Percentiles rank a stretch among this genome's conserved stretches.
Evolutionary conservation across 2,329 filamentous ascomycete species (phyloP).

Genomic region (Endoconidiophora polonica): DNA sequence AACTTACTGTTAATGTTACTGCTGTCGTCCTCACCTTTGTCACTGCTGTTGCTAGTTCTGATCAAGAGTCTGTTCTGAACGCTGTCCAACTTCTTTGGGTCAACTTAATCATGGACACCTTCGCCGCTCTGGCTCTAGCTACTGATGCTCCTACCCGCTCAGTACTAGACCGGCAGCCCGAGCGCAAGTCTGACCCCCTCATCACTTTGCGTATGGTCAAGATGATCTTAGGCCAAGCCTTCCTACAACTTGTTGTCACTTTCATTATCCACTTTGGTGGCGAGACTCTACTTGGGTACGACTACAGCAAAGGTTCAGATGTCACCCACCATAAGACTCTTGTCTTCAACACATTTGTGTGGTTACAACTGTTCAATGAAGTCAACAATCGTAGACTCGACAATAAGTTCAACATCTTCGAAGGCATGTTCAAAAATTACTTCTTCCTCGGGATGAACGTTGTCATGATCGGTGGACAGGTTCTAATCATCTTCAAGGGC

Average conservation of each 20-base stretch:
- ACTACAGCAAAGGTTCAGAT: constrained; percentile 22
- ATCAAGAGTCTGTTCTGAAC: constrained; percentile 36
- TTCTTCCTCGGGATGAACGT: constrained; percentile 70
- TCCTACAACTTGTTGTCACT: constrained; percentile 42
- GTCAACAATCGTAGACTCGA: constrained; percentile 74
- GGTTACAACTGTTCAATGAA: constrained; percentile 66
- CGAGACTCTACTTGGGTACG: constrained; percentile 34
- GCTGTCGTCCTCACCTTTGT: constrained; percentile 43
- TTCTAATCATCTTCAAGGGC: constrained; percentile 73
- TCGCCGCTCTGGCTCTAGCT: constrained; percentile 34
- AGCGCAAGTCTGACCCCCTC: constrained; percentile 50
- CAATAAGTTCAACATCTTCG: constrained; percentile 77
- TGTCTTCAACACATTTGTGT: constrained; percentile 55
- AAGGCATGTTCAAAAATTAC: constrained; percentile 59
- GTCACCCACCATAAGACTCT: constrained; percentile 36
- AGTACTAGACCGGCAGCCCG: constrained; percentile 27
- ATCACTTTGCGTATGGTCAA: constrained; percentile 57
- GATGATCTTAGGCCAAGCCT: constrained; percentile 45
- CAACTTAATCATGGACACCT: constrained; percentile 48
- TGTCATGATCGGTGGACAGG: constrained; percentile 69
- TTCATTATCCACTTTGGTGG: constrained; percentile 46
- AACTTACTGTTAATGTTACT: constrained; percentile 47
- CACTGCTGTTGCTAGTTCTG: constrained; percentile 35
- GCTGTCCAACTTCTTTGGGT: constrained; percentile 46
- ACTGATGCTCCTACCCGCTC: constrained; percentile 21